Percentiles rank a stretch among this genome's conserved stretches.
These are phyloP conservation scores for Xylaria acuta DNA, from an alignment of 495 filamentous ascomycete species.

Conservation along the genomic window DNA sequence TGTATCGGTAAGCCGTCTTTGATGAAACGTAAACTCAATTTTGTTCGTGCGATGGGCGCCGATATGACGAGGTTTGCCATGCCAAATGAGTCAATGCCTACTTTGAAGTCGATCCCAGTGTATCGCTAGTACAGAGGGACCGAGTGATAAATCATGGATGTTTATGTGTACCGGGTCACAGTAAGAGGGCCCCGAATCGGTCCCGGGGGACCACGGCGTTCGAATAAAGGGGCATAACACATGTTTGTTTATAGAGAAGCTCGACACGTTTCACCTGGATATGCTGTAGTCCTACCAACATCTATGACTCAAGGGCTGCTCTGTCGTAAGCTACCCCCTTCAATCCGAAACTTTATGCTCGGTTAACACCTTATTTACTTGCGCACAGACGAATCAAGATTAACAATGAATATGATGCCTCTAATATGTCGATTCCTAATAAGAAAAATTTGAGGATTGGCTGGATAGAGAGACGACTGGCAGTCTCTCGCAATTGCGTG, in stretches of 20 bases:
- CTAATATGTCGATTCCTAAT: background rate
- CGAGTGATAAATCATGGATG: background rate
- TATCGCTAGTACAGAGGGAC: background rate
- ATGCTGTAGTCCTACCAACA: slow-evolving; percentile 6
- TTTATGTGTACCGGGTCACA: slow-evolving; percentile 2
- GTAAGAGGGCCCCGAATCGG: background rate
- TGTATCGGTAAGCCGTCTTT: background rate
- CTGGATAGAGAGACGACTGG: background rate
- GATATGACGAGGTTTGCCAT: slow-evolving; percentile 1
- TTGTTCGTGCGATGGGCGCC: background rate
- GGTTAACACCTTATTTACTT: background rate
- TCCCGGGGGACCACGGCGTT: slow-evolving; percentile 11
- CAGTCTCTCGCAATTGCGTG: background rate
- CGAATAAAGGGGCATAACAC: background rate
- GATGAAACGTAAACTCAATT: slow-evolving; percentile 2
- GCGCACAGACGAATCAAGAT: background rate
- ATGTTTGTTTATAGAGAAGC: slow-evolving; percentile 18
- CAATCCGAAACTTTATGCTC: background rate
- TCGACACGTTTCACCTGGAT: slow-evolving; percentile 14
- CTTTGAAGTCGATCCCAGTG: background rate
- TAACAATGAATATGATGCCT: background rate
- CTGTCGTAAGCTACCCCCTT: background rate
- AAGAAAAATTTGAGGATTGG: background rate
- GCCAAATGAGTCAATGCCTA: slow-evolving; percentile 2
- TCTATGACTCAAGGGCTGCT: background rate